Evolutionary conservation across 2,329 filamentous ascomycete species (phyloP), one percentile per base, ranked within the genome.

Genomic region (Talaromyces sp.): DNA sequence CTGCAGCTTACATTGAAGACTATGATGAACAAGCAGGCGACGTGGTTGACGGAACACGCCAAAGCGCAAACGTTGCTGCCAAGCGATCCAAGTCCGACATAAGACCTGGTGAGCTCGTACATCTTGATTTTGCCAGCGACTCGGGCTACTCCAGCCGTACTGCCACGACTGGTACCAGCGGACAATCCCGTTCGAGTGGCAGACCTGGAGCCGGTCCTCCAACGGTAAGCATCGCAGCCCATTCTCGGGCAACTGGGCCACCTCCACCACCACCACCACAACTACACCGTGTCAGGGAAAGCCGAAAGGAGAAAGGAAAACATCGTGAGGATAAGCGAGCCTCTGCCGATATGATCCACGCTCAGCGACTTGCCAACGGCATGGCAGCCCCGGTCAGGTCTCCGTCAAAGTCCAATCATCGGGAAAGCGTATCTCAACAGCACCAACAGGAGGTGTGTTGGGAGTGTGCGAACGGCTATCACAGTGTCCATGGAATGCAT

Each of bases 111-210:
- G 72, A 71, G 65, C n/a, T 60, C 23, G 68, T 69, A 63, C 73
- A 73, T 67, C 75, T 77, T 64, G 81, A 84, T 73, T 76, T 78
- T 70, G 80, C 81, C 68, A 85, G 82, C 75, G 85, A 88, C 75
- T 86, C 84, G 67, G 84, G 84, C 69, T 86, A 86, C 78, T 86
- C 83, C 66, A 86, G 83, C 77, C 80, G 81, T 70, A 84, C 83
- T 69, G 79, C 79, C 67, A 80, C 81, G 66, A 81, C 82, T 65
- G 76, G 80, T 74, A 80, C 81, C 76, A 80, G 75, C 69, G 73
- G 80, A 80, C 61, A 63, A 79, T 81, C 81, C 71, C 77, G 73
- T 67, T 77, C 77, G 76, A 75, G 72, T 69, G 77, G 71, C 70
- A 75, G 72, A 69, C 76, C 71, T 67, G 74, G 69, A 65, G 74